Evolutionary conservation across 2,329 filamentous ascomycete genomes (phyloP), one percentile per base, ranked within the genome.

Genomic region (Chaetothyriales sp.): DNA sequence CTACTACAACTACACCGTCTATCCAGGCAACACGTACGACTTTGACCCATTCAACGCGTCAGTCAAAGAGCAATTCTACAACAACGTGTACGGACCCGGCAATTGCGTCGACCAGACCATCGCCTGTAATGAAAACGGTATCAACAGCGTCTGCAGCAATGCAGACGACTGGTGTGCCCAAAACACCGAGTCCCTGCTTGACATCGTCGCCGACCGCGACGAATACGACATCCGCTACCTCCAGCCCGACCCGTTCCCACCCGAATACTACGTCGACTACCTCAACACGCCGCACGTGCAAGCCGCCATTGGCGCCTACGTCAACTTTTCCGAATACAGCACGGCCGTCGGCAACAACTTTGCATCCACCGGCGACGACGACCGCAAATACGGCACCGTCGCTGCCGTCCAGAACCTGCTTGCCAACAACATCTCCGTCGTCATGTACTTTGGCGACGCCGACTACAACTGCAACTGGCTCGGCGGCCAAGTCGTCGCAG

Each of bases 21-120:
- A 19, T 44, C 66, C 66, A 1, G 66, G 66, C 18, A 68, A 68
- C 51, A 64, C 65, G 6, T 68, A 68, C 44, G 64, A 66, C 46
- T 65, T 66, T 49, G 45, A 57, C 48, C 61, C 60, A 13, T 61
- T 58, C 43, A 62, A 63, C 49, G 54, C 56, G 18, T 51, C 48
- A 18, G 46, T 18, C 68, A 71, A 53, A 62, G 69, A 28, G 62
- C 61, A 28, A 68, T 68, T 6, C 53, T 78, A 77, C 68, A 79
- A 81, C 65, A 76, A 75, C 57, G 62, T 82, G 29, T 82, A 80
- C 61, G 79, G 78, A 1, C 60, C 69, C 1, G 79, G 79, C 29
- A 81, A 82, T 63, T 83, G 80, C 63, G 63, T 77, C 22, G 78
- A 82, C 59, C 70, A 72, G 51, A 73, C 76, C n/a, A 66, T 71